These are phyloP conservation scores for Lactarius sanguifluus DNA, from an alignment of 768 basidiomycete species.

Conservation along the genomic window DNA sequence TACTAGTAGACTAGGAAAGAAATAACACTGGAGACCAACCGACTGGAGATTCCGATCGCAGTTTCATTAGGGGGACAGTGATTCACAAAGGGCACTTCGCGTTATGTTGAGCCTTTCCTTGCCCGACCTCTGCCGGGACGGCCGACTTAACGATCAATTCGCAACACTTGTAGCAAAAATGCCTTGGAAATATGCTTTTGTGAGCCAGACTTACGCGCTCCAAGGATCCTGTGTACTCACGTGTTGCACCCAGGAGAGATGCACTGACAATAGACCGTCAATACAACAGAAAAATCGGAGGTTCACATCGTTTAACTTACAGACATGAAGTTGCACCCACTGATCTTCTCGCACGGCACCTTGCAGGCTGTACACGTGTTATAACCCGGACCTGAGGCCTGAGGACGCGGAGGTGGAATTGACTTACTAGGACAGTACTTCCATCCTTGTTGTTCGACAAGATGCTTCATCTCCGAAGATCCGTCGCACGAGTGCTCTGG, in stretches of 20 bases:
- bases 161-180: slow-evolving; percentile 56
- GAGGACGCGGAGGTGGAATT: no score
- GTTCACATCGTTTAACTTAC: slow-evolving; percentile 37
- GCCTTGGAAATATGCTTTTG: slow-evolving; percentile 30
- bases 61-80: background rate
- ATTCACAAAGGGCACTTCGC: background rate
- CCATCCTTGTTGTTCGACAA: slow-evolving; percentile 37
- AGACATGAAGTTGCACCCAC: slow-evolving; percentile 60
- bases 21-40: background rate
- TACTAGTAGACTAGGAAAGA: background rate
- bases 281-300: background rate
- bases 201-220: background rate
- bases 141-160: slow-evolving; percentile 25
- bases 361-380: slow-evolving; percentile 39
- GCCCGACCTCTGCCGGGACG: background rate
- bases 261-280: slow-evolving; percentile 40
- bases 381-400: background rate
- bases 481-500: slow-evolving; percentile 38
- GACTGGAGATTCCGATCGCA: background rate
- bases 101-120: slow-evolving; percentile 13
- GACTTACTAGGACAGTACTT: slow-evolving; percentile 37
- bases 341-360: slow-evolving; percentile 51
- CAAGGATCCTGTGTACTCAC: slow-evolving; percentile 24
- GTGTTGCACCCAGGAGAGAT: slow-evolving; percentile 58
- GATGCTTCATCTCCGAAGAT: slow-evolving; percentile 34